Conservation (phyloP, 352 stramenopile species). For the Phytophthora agathidicida region DNA sequence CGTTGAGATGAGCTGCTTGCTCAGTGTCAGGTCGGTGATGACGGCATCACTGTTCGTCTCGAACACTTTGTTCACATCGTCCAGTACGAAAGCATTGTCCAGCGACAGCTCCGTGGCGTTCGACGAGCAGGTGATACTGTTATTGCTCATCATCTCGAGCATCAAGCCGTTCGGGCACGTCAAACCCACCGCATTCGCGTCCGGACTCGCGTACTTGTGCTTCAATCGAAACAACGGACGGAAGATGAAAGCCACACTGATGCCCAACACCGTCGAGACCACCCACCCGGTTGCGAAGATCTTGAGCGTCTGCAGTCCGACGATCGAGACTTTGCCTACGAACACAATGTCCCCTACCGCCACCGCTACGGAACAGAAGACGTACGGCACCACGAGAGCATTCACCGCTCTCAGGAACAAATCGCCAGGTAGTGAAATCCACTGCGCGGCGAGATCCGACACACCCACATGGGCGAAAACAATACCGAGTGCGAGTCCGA, state of each 20-base stretch:
- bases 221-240: constrained; percentile 56
- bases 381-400: constrained; percentile 79
- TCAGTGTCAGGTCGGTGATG: constrained; percentile 58
- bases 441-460: constrained; percentile 46
- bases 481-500: constrained; percentile 61
- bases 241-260: constrained; percentile 63
- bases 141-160: constrained; percentile 36
- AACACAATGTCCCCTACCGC: constrained; percentile 80
- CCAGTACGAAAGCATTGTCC: constrained; percentile 46
- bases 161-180: constrained; percentile 54
- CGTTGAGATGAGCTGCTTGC: constrained; percentile 65
- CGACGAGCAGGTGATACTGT: constrained; percentile 33
- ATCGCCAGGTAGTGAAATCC: constrained; percentile 74
- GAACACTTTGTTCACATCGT: constrained; percentile 59
- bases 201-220: constrained; percentile 12
- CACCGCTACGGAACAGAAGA: constrained; percentile 82
- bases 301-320: constrained; percentile 67
- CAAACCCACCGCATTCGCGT: constrained; percentile 51
- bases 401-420: constrained; percentile 81
- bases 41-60: constrained; percentile 42
- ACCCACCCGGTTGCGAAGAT: constrained; percentile 71
- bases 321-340: constrained; percentile 71
- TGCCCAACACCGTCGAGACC: constrained; percentile 50
- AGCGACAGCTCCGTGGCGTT: constrained; percentile 27
- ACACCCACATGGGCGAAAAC: constrained; percentile 50